phyloP scores from a whole-genome alignment of 495 filamentous ascomycete genomes.

The Filosporella fistucella region DNA sequence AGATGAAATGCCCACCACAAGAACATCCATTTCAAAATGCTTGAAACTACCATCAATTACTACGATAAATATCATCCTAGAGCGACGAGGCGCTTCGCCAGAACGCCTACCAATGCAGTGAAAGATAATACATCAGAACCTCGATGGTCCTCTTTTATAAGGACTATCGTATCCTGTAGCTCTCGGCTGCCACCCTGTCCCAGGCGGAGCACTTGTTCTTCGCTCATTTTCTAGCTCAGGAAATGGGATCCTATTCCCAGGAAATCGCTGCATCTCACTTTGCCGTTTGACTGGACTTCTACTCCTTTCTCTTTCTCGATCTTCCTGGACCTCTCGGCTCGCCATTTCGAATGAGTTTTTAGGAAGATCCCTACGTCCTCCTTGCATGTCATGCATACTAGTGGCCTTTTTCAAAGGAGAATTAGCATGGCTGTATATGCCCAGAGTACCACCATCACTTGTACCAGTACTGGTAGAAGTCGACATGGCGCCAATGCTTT shows the following conservation, averaged over 20 bases:
- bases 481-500: slow-evolving; percentile 25
- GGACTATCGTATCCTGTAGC: slow-evolving; percentile 12
- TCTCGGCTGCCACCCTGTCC: slow-evolving; percentile 11
- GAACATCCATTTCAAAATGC: too few species aligned
- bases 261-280: slow-evolving; percentile 9
- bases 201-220: slow-evolving; percentile 18
- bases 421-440: slow-evolving; percentile 73
- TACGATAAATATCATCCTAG: too few species aligned
- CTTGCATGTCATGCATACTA: slow-evolving; percentile 39
- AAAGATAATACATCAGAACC: slow-evolving; percentile 11
- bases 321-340: slow-evolving; percentile 31
- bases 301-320: slow-evolving; percentile 23
- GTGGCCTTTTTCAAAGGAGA: slow-evolving; percentile 70
- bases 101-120: slow-evolving; percentile 8
- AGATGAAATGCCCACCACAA: too few species aligned
- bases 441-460: slow-evolving; percentile 69
- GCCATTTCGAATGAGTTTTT: slow-evolving; percentile 52
- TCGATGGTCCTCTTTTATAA: slow-evolving; percentile 17
- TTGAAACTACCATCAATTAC: too few species aligned
- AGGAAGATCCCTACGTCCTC: slow-evolving; percentile 29
- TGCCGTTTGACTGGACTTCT: slow-evolving; percentile 21
- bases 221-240: slow-evolving; percentile 6
- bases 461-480: slow-evolving; percentile 25
- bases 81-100: neutral
- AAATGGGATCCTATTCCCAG: neutral